Evolutionary conservation across 2,329 filamentous ascomycete species (phyloP), one percentile per base, ranked within the genome.

Genomic region (Phyllosticta citrichinensis): DNA sequence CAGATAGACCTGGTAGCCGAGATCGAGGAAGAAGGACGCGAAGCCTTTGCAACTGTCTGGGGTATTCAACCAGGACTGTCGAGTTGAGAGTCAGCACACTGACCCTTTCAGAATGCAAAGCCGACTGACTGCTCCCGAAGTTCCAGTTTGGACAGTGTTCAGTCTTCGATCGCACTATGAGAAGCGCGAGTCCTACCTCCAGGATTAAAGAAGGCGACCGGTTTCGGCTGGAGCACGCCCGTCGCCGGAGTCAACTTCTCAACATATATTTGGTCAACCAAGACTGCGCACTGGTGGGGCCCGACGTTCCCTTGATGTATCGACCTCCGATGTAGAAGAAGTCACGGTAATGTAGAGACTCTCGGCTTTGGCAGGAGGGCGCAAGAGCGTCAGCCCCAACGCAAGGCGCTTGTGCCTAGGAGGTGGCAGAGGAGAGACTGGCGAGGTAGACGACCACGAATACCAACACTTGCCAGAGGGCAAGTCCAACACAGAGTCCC

Each of bases 221-320:
- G 67, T 47, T 65, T 63, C 30, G 63, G 61, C 33, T 67, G 53
- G 57, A 64, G 22, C 61, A 55, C 65, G 27, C 66, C 68, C 6
- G 52, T 20, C 6, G 65, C 62, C 17, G 79, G 77, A 6, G 65
- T 64, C n/a, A 82, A 71, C 58, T 73, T 73, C 70, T 83, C 81
- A 24, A 82, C 78, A 64, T 83, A 83, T 73, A 83, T 80, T 70
- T 83, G 80, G 57, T 75, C 74, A 14, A 40, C 35, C 35, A 40
- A 40, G 35, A 40, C 10, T 14, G 35, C 17, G 35, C 35, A 12
- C 11, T 40, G 11, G 35, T 40, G 17, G 35, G 35, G 11, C 35
- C 35, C 1, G 35, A 40, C 11, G 12, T 14, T 40, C 35, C 35
- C 35, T 40, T 40, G 1, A 14, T 40, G 17, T 20, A 20, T 2